Evolutionary conservation across 352 stramenopile species (phyloP).

Genomic region (Phytophthora lateralis): DNA sequence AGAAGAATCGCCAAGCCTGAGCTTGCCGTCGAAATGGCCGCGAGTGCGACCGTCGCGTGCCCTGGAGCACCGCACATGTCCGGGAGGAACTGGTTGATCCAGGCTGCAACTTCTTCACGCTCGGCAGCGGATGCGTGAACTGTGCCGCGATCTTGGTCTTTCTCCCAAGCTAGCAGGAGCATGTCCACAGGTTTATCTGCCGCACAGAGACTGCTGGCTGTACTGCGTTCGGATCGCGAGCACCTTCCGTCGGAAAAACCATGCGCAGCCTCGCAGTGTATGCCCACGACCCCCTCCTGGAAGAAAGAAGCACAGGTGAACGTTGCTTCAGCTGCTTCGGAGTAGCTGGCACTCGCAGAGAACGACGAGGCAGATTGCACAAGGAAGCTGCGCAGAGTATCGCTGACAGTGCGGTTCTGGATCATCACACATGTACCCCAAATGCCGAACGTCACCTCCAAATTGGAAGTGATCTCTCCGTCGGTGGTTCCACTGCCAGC

Average conservation of each 20-base stretch:
- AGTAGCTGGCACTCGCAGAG: slow-evolving; percentile 1
- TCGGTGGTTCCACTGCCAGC: slow-evolving; percentile 1
- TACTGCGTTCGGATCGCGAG: slow-evolving; percentile 26
- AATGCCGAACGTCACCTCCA: slow-evolving; percentile 57
- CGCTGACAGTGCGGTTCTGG: slow-evolving; percentile 30
- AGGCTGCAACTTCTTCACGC: slow-evolving; percentile 30
- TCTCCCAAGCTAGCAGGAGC: slow-evolving; percentile 37
- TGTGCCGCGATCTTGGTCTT: slow-evolving; percentile 35
- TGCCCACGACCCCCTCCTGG: slow-evolving; percentile 32
- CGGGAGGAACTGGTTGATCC: slow-evolving; percentile 44
- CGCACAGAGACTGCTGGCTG: slow-evolving; percentile 37
- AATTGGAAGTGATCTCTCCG: slow-evolving; percentile 19
- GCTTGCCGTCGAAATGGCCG: slow-evolving; percentile 29
- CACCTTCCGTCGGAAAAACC: slow-evolving; percentile 33
- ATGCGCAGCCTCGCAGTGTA: slow-evolving; percentile 35
- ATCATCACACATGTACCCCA: slow-evolving; percentile 64
- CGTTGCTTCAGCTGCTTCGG: slow-evolving; percentile 26
- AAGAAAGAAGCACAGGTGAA: slow-evolving; percentile 52
- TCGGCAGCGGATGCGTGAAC: slow-evolving; percentile 14
- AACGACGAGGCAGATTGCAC: slow-evolving; percentile 14
- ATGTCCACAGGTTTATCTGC: slow-evolving; percentile 34
- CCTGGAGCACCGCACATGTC: slow-evolving; percentile 49
- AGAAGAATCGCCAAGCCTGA: slow-evolving; percentile 33
- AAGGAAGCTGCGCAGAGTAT: slow-evolving; percentile 26
- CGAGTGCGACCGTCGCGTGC: slow-evolving; percentile 34